Conservation (phyloP, 768 basidiomycete genomes). For the Rhodotorula toruloides region DNA sequence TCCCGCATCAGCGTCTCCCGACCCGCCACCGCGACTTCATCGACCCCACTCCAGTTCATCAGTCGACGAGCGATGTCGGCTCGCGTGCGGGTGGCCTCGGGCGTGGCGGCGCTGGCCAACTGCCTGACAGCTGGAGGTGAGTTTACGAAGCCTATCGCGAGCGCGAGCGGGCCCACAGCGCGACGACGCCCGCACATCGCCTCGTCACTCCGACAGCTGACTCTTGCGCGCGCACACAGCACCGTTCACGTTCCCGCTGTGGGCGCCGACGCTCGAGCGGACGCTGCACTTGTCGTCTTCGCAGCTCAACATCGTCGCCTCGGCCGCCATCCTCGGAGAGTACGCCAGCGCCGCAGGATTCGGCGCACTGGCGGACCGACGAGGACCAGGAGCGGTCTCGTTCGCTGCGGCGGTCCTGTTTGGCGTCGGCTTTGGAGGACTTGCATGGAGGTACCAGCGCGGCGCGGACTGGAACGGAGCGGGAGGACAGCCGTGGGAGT, state of each 20-base stretch:
- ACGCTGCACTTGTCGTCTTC: slow-evolving; percentile 8
- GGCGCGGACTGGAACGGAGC: neutral
- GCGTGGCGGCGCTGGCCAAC: slow-evolving; percentile 2
- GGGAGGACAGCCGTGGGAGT: neutral
- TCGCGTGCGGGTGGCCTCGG: neutral
- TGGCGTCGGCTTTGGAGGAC: slow-evolving; percentile 4
- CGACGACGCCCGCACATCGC: too few relatives aligned
- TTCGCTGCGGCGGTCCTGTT: slow-evolving; percentile 7
- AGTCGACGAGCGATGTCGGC: too few relatives aligned
- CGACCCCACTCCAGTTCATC: too few relatives aligned
- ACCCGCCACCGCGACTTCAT: too few relatives aligned
- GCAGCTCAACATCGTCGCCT: slow-evolving; percentile 17
- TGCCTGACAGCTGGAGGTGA: slow-evolving; percentile 24
- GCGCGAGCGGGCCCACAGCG: too few relatives aligned
- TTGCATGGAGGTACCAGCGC: slow-evolving; percentile 15
- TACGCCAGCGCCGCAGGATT: slow-evolving; percentile 20
- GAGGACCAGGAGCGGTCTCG: slow-evolving; percentile 27
- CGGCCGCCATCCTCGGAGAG: slow-evolving; percentile 27
- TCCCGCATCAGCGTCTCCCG: too few relatives aligned
- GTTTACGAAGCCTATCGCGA: neutral
- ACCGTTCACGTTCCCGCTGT: slow-evolving; percentile 19
- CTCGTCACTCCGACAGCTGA: neutral
- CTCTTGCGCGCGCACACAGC: slow-evolving; percentile 3
- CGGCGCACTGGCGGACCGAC: slow-evolving; percentile 22
- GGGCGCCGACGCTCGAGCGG: neutral